A percentile compares a stretch with the other conserved stretches of the same genome.
phyloP scores from a whole-genome alignment of 208 protist species.

The Acanthamoeba rhysodes region DNA sequence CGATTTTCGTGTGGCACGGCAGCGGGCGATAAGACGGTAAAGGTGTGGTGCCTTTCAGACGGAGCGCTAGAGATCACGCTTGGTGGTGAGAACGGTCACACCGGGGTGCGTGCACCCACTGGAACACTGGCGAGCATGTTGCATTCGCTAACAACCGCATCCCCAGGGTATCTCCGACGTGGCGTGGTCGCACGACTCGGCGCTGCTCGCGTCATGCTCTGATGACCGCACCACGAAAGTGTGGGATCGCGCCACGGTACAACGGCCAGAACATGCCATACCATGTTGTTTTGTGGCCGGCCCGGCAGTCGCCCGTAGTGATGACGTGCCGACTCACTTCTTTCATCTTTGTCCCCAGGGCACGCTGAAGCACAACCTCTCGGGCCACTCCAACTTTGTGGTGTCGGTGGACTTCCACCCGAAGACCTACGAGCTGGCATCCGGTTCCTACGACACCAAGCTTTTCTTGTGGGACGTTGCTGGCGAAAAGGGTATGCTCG shows the following conservation, averaged over 20 bases:
- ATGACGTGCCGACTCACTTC: background rate
- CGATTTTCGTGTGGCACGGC: background rate
- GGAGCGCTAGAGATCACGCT: background rate
- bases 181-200: conserved; percentile 4
- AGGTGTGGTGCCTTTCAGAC: background rate
- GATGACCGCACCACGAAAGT: conserved; percentile 28
- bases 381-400: conserved; percentile 39
- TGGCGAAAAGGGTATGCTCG: background rate
- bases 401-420: conserved; percentile 48
- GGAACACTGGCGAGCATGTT: background rate
- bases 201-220: conserved; percentile 5
- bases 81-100: background rate
- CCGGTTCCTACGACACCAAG: conserved; percentile 34
- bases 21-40: conserved; percentile 34
- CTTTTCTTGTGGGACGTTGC: background rate
- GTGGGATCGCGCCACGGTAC: conserved; percentile 38
- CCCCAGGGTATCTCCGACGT: conserved; percentile 34
- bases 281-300: background rate
- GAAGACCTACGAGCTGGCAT: background rate
- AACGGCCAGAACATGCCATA: background rate
- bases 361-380: background rate
- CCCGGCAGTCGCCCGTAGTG: background rate
- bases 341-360: background rate
- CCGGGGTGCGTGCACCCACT: background rate
- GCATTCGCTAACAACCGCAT: background rate